Evolutionary conservation across 2,329 filamentous ascomycete species (phyloP), one percentile per base, ranked within the genome.

Genomic region (Acephala macrosclerotiorum): DNA sequence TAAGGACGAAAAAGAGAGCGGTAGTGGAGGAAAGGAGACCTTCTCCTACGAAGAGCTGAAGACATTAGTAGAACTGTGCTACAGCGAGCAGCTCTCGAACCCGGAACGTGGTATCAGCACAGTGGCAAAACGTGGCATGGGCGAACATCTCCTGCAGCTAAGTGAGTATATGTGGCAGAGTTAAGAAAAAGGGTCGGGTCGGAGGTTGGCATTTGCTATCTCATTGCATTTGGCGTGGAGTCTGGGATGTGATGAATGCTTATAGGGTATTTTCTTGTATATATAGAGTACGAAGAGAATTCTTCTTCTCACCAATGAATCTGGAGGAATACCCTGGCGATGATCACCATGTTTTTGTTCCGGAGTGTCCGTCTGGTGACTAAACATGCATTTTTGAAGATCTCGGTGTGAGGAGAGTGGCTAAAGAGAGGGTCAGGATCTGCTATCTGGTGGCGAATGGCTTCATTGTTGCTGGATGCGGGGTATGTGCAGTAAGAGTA

Each of bases 161-260:
- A 91, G 88, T 73, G 91, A 94, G 81, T 84, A 89, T 72, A 88
- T 91, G 86, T 92, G 88, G 88, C 85, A 89, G 65, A 75, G 67
- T 58, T 77, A 71, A 63, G 33, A n/a, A 51, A 25, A 35, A 20
- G 22, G 18, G 57, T 11, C 20, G 25, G 36, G 57, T 11, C 20
- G 25, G 36, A 7, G 26, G 58, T 20, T 29, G 8, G 20, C 18
- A 26, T 7, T 36, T 36, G 14, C 22, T 25, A 36, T 33, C 42
- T 47, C 12, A 11, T 7, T 64, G 65, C 60, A 67, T 65, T 65
- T 70, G 66, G 69, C 65, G 59, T 55, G 67, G 67, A 64, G 65
- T 69, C 58, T 42, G 63, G 65, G 25, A 53, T 53, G 25, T 22
- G n/a, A 20, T 16, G 45, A 25, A n/a, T 29, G 8, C 18, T 14